Evolutionary conservation across 441 rosid genomes (phyloP).

Genomic region (Eutrema salsugineum): DNA sequence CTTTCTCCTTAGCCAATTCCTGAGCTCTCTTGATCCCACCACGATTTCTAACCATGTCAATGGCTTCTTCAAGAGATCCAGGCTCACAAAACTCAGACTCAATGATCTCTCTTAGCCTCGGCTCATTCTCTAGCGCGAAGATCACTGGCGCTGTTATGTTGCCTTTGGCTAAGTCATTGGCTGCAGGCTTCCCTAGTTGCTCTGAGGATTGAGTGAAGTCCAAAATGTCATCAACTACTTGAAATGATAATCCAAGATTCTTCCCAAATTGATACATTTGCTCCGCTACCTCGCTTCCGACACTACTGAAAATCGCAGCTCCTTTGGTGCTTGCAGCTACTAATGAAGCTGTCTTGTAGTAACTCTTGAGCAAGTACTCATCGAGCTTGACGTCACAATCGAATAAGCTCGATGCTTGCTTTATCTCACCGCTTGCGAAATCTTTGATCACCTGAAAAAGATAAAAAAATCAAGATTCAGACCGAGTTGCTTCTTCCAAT

Average conservation of each 20-base stretch:
- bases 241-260: conserved; percentile 90
- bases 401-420: conserved; percentile 88
- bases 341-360: conserved; percentile 84
- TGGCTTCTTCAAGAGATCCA: conserved; percentile 77
- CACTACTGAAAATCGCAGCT: conserved; percentile 84
- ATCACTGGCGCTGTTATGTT: conserved; percentile 90
- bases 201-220: conserved; percentile 90
- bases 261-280: conserved; percentile 78
- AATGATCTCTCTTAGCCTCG: conserved; percentile 77
- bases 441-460: conserved; percentile 80
- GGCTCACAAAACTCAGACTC: conserved; percentile 85
- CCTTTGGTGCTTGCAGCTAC: conserved; percentile 92
- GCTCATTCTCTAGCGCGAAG: conserved; percentile 70
- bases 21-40: conserved; percentile 77
- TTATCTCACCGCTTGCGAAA: conserved; percentile 97
- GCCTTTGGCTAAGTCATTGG: conserved; percentile 79
- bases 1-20: conserved; percentile 78
- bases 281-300: conserved; percentile 40
- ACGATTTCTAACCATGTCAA: conserved; percentile 50
- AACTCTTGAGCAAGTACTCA: conserved; percentile 85
- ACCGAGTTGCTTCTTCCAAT: background rate
- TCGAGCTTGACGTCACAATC: conserved; percentile 72
- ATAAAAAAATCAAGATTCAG: background rate
- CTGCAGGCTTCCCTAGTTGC: conserved; percentile 93
- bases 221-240: conserved; percentile 84